Base-by-base conservation (phyloP, 108 stramenopile species). In the Mediolabrus comicus region DNA sequence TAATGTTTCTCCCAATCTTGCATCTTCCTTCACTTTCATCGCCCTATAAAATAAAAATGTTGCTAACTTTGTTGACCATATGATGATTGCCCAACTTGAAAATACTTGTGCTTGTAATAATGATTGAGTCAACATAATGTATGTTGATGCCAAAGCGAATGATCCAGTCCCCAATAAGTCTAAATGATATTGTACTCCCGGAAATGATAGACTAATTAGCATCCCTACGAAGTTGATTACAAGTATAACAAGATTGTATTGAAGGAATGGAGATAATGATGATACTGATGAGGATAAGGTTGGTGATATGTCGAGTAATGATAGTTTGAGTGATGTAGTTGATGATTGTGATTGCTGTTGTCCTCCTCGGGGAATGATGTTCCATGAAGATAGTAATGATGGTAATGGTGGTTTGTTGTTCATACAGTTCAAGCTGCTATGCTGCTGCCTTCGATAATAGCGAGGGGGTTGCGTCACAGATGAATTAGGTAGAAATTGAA, bases 121-220 rank as follows among this genome's bases (percentile, higher is more conserved):
- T 39, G 51, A 14, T 24, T 32, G 36, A 5, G 54, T 30, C 35
- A 74, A 22, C 10, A 79, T 10, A 12, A 39, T 26, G 6, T 69
- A 59, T 0, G 77, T n/a, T 33, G 86, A 70, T 3, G 86, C 83
- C 27, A 83, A 27, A 14, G 80, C 86, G 75, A 94, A 94, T 0
- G 90, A 85, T 34, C 92, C 92, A 0, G 92, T 89, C 7, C 92
- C 92, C 16, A 94, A 64, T 25, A 94, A 55, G 63, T 94, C 92
- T 11, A 94, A 69, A 72, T 94, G 92, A 27, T 70, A 52, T 52
- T 80, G 72, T 28, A 51, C 30, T 33, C 58, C 38, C 22, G 57
- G 57, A 60, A 68, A 74, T 17, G 43, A 5, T n/a, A 74, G 29
- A 30, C 71, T 64, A 36, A 71, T 64, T 1, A 41, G 33, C 68